Evolutionary conservation across 129 eudicot species (phyloP).

Genomic region (Daucus carota): DNA sequence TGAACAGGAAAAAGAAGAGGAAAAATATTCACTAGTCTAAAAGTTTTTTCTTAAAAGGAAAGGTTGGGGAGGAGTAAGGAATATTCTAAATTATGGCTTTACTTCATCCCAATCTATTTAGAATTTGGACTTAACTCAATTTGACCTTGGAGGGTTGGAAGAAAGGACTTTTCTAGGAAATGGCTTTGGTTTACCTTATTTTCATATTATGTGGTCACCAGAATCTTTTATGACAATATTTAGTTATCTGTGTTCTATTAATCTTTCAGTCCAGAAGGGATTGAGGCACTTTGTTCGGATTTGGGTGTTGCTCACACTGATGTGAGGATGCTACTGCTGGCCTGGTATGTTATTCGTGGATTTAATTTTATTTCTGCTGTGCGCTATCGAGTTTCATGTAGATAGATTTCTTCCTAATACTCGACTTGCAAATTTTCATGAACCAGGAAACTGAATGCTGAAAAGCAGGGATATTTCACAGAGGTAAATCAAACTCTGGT

Average conservation of each 20-base stretch:
- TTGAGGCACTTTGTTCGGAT: slow-evolving; percentile 78
- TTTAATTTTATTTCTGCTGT: not conserved
- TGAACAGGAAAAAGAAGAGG: no score
- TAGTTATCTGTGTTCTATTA: slow-evolving; percentile 6
- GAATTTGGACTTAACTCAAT: no score
- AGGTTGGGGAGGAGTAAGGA: no score
- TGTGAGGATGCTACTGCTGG: slow-evolving; percentile 80
- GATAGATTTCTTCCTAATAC: not conserved
- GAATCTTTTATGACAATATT: no score
- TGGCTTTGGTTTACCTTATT: not conserved
- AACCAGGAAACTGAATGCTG: slow-evolving; percentile 81
- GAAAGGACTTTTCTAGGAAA: not conserved
- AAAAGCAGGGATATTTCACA: slow-evolving; percentile 85
- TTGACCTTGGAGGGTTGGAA: not conserved
- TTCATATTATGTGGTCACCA: no score
- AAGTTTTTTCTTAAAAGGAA: no score
- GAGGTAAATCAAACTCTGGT: slow-evolving; percentile 40
- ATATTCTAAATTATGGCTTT: no score
- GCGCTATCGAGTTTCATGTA: not conserved
- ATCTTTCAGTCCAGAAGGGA: slow-evolving; percentile 74
- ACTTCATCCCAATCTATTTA: no score
- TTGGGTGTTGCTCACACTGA: slow-evolving; percentile 59
- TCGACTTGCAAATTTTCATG: slow-evolving; percentile 6
- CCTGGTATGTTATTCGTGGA: slow-evolving; percentile 50
- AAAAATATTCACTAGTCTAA: no score